These are phyloP conservation scores for Dactylellina haptotyla DNA, from an alignment of 2,329 filamentous ascomycete species.

Conservation along the genomic window DNA sequence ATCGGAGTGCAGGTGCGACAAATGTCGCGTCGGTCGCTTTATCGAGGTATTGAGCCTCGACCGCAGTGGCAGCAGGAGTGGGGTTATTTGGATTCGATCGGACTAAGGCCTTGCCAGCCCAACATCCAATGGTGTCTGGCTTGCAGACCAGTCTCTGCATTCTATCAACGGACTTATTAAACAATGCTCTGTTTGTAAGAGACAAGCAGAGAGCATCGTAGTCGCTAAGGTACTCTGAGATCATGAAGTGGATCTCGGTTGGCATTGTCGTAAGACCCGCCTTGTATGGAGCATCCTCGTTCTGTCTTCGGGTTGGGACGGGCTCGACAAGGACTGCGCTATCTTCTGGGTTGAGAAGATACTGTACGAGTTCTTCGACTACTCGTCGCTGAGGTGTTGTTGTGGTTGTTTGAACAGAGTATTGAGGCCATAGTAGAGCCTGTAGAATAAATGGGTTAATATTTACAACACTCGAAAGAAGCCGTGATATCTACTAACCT, in stretches of 20 bases:
- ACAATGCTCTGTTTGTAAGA: slow-evolving; percentile 26
- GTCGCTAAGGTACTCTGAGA: slow-evolving; percentile 40
- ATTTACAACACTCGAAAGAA: neutral
- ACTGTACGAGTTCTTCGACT: slow-evolving; percentile 49
- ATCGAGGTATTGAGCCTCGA: slow-evolving; percentile 43
- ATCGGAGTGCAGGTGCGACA: slow-evolving; percentile 15
- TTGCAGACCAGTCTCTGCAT: slow-evolving; percentile 43
- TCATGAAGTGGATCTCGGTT: slow-evolving; percentile 33
- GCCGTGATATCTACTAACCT: slow-evolving; percentile 5
- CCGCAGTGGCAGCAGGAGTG: slow-evolving; percentile 26
- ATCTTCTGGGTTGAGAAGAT: slow-evolving; percentile 32
- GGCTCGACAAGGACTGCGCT: slow-evolving; percentile 36
- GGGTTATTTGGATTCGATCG: slow-evolving; percentile 42
- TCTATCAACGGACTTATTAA: slow-evolving; percentile 37
- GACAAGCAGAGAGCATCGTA: slow-evolving; percentile 36
- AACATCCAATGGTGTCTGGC: slow-evolving; percentile 34
- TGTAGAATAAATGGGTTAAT: neutral
- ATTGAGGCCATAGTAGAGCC: slow-evolving; percentile 49
- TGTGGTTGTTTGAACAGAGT: slow-evolving; percentile 25
- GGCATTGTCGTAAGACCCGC: slow-evolving; percentile 23
- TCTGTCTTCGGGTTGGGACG: slow-evolving; percentile 20
- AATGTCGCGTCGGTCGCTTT: slow-evolving; percentile 34
- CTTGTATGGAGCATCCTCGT: slow-evolving; percentile 13
- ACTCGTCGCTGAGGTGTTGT: slow-evolving; percentile 39
- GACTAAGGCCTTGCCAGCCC: slow-evolving; percentile 42